Percentiles rank a stretch among this genome's conserved stretches.
Evolutionary conservation across 495 filamentous ascomycete species (phyloP).

Genomic region (Parmelia sp.): DNA sequence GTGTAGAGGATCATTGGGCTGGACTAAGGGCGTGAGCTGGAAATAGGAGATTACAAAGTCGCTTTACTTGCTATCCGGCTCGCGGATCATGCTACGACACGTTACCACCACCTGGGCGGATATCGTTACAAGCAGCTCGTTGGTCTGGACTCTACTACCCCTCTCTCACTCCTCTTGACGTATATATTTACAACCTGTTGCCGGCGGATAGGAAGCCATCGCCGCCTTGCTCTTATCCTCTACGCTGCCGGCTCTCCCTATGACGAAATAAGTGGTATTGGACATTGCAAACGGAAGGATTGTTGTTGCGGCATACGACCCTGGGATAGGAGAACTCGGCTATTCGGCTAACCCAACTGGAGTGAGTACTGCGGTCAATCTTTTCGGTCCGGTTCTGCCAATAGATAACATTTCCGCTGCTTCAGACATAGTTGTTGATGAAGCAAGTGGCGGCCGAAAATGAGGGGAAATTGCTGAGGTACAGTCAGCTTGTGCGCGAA

Average conservation of each 20-base stretch:
- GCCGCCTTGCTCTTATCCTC: background rate
- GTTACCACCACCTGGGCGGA: background rate
- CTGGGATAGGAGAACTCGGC: too few relatives aligned
- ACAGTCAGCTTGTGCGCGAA: too few relatives aligned
- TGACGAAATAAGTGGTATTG: background rate
- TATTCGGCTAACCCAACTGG: background rate
- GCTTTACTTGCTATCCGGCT: background rate
- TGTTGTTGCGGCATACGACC: background rate
- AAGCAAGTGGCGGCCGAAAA: too few relatives aligned
- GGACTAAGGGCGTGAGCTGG: background rate
- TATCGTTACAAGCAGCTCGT: background rate
- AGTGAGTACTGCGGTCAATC: background rate
- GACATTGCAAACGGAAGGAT: background rate
- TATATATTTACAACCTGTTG: background rate
- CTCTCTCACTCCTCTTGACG: background rate
- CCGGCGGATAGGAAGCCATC: background rate
- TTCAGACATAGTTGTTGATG: background rate
- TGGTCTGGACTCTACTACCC: background rate
- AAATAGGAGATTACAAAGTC: background rate
- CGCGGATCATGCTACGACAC: background rate
- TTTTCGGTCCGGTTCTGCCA: background rate
- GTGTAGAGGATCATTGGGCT: background rate
- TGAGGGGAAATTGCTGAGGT: too few relatives aligned
- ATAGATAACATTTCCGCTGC: background rate
- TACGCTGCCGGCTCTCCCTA: background rate